These are phyloP conservation scores for Mycosphaerella arachidis DNA, from an alignment of 2,329 filamentous ascomycete species.

Conservation along the genomic window DNA sequence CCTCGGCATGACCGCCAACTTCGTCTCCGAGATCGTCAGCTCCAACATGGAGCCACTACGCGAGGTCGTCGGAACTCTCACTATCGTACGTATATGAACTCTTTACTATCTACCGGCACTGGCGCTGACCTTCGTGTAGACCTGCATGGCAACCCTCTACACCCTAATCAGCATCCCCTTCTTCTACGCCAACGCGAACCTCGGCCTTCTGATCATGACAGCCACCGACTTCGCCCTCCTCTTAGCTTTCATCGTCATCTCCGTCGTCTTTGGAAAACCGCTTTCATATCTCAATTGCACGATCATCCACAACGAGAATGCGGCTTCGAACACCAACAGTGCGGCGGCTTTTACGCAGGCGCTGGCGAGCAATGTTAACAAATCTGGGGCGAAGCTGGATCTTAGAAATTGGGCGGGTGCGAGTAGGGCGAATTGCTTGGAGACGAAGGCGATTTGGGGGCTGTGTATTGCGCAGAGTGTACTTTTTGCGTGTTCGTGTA, in stretches of 20 bases:
- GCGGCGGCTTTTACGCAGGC: conserved; percentile 53
- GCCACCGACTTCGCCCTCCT: conserved; percentile 65
- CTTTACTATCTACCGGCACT: background rate
- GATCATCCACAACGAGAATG: conserved; percentile 46
- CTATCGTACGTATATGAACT: conserved; percentile 61
- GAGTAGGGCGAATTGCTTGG: conserved; percentile 65
- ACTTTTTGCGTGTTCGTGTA: conserved; percentile 43
- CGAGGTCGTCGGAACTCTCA: conserved; percentile 72
- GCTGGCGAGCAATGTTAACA: conserved; percentile 49
- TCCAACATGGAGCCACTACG: conserved; percentile 62
- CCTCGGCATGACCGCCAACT: conserved; percentile 76
- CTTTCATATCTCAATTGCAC: conserved; percentile 73
- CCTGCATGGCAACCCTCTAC: conserved; percentile 75
- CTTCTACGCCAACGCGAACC: conserved; percentile 73
- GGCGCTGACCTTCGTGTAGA: conserved; percentile 45
- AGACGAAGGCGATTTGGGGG: conserved; percentile 86
- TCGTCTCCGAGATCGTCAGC: conserved; percentile 70
- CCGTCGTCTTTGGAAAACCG: conserved; percentile 73
- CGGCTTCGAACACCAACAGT: conserved; percentile 42
- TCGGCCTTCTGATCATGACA: conserved; percentile 69
- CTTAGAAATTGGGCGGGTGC: conserved; percentile 56
- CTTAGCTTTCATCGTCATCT: conserved; percentile 71
- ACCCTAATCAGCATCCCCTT: conserved; percentile 63
- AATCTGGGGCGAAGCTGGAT: conserved; percentile 47
- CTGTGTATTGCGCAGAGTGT: conserved; percentile 70